Percentiles rank a stretch among this genome's conserved stretches.
Conservation (phyloP, 768 basidiomycete genomes). For the Xerocomellus dryophilus region DNA sequence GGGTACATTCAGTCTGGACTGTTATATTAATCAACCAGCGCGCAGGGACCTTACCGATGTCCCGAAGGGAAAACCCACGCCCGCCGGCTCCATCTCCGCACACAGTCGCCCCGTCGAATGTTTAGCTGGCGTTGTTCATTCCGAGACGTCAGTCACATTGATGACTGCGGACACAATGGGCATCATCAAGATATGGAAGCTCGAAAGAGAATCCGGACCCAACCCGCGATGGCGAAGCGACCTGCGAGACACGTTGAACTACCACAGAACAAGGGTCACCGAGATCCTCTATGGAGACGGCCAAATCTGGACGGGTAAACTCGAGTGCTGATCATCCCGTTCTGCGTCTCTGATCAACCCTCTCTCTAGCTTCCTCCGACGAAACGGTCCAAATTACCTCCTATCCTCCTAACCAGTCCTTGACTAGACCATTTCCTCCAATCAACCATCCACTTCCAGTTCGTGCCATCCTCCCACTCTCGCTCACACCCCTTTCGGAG, state of each 20-base stretch:
- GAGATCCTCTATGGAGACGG: slow-evolving; percentile 64
- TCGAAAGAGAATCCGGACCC: slow-evolving; percentile 42
- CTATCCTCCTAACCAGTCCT: slow-evolving; percentile 35
- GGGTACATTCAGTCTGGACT: slow-evolving; percentile 14
- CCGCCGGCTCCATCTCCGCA: slow-evolving; percentile 68
- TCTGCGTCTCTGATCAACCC: background rate
- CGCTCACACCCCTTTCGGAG: slow-evolving; percentile 59
- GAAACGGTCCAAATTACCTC: slow-evolving; percentile 69
- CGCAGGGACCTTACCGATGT: slow-evolving; percentile 61
- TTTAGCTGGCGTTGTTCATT: slow-evolving; percentile 52
- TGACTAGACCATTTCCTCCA: slow-evolving; percentile 43
- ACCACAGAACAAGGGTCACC: slow-evolving; percentile 84
- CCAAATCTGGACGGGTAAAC: slow-evolving; percentile 84
- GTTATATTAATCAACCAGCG: background rate
- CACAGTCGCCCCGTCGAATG: slow-evolving; percentile 89
- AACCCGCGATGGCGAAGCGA: slow-evolving; percentile 50
- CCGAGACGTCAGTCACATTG: slow-evolving; percentile 49
- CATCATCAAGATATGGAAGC: slow-evolving; percentile 74
- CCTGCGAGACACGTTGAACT: slow-evolving; percentile 52
- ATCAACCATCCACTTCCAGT: slow-evolving; percentile 64
- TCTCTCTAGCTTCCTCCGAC: slow-evolving; percentile 75
- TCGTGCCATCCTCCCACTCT: slow-evolving; percentile 68
- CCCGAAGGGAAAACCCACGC: slow-evolving; percentile 39
- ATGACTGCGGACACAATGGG: slow-evolving; percentile 95
- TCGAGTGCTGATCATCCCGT: background rate